These are phyloP conservation scores for Cardamine chenopodiifolia DNA, from an alignment of 345 rosid genomes.

Conservation along the genomic window DNA sequence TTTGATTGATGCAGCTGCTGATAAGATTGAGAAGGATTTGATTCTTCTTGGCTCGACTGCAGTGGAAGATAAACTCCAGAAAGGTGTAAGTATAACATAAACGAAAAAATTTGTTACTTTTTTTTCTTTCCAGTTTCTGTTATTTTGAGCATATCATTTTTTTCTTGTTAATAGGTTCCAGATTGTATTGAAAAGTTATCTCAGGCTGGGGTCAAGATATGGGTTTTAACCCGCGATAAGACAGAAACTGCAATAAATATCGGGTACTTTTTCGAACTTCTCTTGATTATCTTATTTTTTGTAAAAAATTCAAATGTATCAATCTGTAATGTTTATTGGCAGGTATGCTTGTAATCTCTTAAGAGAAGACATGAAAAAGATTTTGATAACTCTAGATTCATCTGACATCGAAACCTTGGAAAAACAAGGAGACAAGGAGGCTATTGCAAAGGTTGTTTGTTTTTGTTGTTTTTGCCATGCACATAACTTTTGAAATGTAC, in stretches of 20 bases:
- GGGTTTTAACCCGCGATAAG: constrained; percentile 95
- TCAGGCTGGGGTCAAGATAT: constrained; percentile 72
- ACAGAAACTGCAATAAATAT: constrained; percentile 90
- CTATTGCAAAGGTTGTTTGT: constrained; percentile 51
- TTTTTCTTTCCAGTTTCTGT: neutral
- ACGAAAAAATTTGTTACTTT: neutral
- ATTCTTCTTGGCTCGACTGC: constrained; percentile 94
- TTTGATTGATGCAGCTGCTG: constrained; percentile 58
- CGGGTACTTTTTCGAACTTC: constrained; percentile 53
- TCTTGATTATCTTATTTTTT: constrained; percentile 1
- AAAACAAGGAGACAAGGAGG: constrained; percentile 63
- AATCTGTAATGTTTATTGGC: constrained; percentile 34
- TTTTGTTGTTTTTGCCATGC: neutral
- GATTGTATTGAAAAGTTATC: constrained; percentile 77
- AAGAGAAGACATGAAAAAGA: constrained; percentile 70
- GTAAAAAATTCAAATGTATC: constrained; percentile 4
- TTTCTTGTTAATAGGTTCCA: constrained; percentile 59
- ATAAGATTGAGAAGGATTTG: constrained; percentile 66
- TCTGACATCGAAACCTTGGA: constrained; percentile 63
- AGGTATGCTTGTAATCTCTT: constrained; percentile 86
- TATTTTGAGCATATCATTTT: neutral
- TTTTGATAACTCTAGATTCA: constrained; percentile 65
- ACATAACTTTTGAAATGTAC: neutral
- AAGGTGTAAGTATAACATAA: constrained; percentile 59
- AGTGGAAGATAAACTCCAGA: constrained; percentile 90